These are phyloP conservation scores for Prunus yedoensis DNA, from an alignment of 331 rosid genomes.

Conservation along the genomic window DNA sequence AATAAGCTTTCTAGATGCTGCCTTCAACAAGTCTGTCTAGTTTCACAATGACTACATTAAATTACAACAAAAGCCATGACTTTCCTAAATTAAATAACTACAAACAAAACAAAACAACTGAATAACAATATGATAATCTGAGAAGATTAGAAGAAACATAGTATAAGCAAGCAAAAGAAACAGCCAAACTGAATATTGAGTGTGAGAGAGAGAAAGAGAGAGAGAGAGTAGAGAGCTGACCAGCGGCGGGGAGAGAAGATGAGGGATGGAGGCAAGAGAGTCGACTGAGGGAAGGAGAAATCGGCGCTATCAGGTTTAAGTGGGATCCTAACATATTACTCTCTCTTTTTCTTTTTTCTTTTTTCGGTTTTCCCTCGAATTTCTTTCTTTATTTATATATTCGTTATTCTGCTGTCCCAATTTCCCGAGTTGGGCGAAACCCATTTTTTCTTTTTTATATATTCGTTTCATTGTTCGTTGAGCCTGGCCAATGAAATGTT, in stretches of 20 bases:
- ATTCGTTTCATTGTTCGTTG: background rate
- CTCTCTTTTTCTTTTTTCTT: background rate
- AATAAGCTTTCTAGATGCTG: conserved; percentile 56
- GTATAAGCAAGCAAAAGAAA: background rate
- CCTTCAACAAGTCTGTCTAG: conserved; percentile 80
- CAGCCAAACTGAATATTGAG: background rate
- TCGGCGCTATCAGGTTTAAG: conserved; percentile 38
- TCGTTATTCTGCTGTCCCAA: background rate
- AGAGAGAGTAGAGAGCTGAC: conserved; percentile 30
- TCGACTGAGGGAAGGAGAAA: conserved; percentile 48
- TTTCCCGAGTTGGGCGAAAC: background rate
- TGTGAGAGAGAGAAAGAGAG: background rate
- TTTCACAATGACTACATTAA: conserved; percentile 40
- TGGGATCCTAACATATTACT: conserved; percentile 35
- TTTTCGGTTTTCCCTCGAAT: background rate
- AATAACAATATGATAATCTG: background rate
- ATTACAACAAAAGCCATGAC: conserved; percentile 15
- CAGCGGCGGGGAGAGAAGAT: conserved; percentile 33
- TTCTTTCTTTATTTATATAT: background rate
- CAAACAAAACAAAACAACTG: background rate
- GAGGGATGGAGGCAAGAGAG: conserved; percentile 42
- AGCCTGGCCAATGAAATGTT: background rate
- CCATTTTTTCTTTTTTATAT: background rate
- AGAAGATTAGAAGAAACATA: background rate
- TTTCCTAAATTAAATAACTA: background rate